Conservation (phyloP, 805 yeast genomes). For the Yarrowia bubula region DNA sequence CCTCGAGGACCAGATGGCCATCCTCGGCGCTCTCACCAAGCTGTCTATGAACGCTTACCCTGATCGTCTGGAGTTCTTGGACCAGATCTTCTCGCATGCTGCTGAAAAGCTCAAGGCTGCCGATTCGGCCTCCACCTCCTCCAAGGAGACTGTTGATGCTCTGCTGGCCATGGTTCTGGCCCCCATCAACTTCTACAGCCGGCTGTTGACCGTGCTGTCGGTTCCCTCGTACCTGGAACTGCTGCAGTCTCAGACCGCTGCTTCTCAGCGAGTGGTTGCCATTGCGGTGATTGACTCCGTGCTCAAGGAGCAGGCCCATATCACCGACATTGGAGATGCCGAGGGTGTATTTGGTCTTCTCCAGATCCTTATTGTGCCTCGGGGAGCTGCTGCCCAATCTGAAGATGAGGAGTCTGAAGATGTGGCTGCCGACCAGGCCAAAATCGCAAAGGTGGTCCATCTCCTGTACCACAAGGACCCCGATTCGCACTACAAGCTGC, state of each 20-base stretch:
- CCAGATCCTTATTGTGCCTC: constrained; percentile 48
- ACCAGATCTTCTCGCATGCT: constrained; percentile 60
- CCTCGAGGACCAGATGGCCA: constrained; percentile 58
- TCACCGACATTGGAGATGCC: constrained; percentile 50
- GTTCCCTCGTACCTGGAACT: constrained; percentile 54
- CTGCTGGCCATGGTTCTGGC: constrained; percentile 39
- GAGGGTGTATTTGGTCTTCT: constrained; percentile 60
- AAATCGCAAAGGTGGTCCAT: constrained; percentile 66
- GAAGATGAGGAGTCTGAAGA: constrained; percentile 30
- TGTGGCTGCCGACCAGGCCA: constrained; percentile 37
- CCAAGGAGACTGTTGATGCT: constrained; percentile 36
- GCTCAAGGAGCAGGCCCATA: constrained; percentile 38
- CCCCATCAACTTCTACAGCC: constrained; percentile 38
- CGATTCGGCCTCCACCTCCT: constrained; percentile 33
- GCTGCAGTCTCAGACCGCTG: constrained; percentile 51
- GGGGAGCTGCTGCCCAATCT: constrained; percentile 28
- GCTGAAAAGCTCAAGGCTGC: constrained; percentile 29
- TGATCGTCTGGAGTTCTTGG: constrained; percentile 56
- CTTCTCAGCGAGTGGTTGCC: constrained; percentile 58
- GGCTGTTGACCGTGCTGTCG: constrained; percentile 37
- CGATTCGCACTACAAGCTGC: constrained; percentile 46
- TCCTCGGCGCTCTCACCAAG: constrained; percentile 64
- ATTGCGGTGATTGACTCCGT: constrained; percentile 60
- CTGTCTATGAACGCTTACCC: constrained; percentile 69
- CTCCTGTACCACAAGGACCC: constrained; percentile 54